phyloP scores from a whole-genome alignment of 2,329 filamentous ascomycete species.

The Aspergillus arachidicola region DNA sequence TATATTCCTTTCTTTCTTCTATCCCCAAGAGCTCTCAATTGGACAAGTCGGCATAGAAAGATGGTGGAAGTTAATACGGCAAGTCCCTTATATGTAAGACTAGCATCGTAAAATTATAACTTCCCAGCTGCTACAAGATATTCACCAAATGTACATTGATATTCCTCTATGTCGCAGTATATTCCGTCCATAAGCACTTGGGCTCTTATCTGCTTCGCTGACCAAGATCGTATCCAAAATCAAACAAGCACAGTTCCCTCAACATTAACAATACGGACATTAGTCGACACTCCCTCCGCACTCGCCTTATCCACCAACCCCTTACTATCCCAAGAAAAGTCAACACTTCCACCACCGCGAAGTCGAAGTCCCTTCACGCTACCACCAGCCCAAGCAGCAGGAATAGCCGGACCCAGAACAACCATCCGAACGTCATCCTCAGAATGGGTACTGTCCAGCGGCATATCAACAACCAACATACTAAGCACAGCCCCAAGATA shows the following conservation, averaged over 20 bases:
- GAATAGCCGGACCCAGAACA: slow-evolving; percentile 19
- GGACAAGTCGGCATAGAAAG: too few species aligned
- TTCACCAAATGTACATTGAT: too few species aligned
- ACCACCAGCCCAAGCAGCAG: slow-evolving; percentile 13
- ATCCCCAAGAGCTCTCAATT: too few species aligned
- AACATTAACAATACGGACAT: background rate
- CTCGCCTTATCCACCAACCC: background rate
- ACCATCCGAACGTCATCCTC: slow-evolving; percentile 1
- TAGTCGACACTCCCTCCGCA: background rate
- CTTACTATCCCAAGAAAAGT: slow-evolving; percentile 15
- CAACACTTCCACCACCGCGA: slow-evolving; percentile 12
- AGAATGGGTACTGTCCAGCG: background rate
- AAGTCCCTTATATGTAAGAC: too few species aligned
- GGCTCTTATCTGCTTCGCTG: too few species aligned
- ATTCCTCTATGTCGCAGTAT: too few species aligned
- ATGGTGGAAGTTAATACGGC: too few species aligned
- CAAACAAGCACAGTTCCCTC: background rate
- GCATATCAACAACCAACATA: slow-evolving; percentile 57
- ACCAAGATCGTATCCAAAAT: too few species aligned
- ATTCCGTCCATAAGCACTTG: too few species aligned
- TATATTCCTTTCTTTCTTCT: too few species aligned
- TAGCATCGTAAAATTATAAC: too few species aligned
- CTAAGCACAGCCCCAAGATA: slow-evolving; percentile 52
- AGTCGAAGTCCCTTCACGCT: slow-evolving; percentile 12
- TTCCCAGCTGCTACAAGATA: too few species aligned